Conservation (phyloP, 352 stramenopile genomes). For the Globisporangium alternatum region DNA sequence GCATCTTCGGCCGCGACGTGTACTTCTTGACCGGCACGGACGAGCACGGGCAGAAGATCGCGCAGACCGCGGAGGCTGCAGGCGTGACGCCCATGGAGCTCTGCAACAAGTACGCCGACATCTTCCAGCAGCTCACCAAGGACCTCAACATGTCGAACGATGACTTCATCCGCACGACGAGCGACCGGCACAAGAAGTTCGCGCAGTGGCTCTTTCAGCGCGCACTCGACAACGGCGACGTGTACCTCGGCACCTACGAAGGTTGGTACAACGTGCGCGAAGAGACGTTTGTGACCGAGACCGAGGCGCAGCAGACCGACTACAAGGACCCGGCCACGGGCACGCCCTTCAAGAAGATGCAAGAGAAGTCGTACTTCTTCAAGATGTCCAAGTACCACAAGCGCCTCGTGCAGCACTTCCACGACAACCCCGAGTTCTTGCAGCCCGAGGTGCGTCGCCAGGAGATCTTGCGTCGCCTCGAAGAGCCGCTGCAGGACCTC, state of each 20-base stretch:
- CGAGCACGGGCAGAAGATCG: conserved; percentile 99
- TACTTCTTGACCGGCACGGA: conserved; percentile 92
- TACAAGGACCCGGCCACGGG: conserved; percentile 95
- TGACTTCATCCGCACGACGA: conserved; percentile 96
- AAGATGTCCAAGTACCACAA: conserved; percentile 98
- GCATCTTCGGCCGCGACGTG: conserved; percentile 80
- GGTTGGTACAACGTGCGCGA: conserved; percentile 99
- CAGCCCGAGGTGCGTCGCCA: conserved; percentile 94
- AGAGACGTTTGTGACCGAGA: conserved; percentile 98
- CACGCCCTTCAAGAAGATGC: conserved; percentile 95
- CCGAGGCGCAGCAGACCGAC: conserved; percentile 92
- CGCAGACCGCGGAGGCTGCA: conserved; percentile 92
- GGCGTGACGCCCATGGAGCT: conserved; percentile 93
- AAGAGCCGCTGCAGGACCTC: conserved; percentile 95
- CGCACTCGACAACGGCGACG: conserved; percentile 90
- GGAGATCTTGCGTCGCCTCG: conserved; percentile 91
- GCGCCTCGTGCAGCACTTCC: conserved; percentile 93
- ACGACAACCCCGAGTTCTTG: conserved; percentile 95
- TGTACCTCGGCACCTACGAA: conserved; percentile 97
- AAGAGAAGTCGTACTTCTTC: conserved; percentile 99
- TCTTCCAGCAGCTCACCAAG: conserved; percentile 86
- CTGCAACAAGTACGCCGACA: conserved; percentile 92
- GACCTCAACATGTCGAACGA: conserved; percentile 88
- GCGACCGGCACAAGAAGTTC: conserved; percentile 92
- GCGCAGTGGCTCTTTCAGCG: conserved; percentile 94